phyloP scores from a whole-genome alignment of 208 protist genomes.

The Trypanosoma theileri region DNA sequence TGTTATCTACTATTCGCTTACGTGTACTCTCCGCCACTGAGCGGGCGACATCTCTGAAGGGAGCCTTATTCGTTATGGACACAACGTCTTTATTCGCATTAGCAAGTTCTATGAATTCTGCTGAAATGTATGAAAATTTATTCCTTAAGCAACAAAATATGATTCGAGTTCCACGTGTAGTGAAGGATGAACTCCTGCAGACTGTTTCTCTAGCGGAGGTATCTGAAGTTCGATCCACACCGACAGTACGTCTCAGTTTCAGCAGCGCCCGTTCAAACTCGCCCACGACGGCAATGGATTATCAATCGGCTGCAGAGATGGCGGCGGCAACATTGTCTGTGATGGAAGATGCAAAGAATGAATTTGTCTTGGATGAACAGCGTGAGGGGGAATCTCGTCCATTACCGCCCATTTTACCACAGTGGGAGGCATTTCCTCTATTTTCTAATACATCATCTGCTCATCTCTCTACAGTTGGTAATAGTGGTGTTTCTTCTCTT shows the following conservation, averaged over 20 bases:
- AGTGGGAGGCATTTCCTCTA: conserved; percentile 47
- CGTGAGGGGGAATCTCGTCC: conserved; percentile 39
- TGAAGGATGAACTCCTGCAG: conserved; percentile 42
- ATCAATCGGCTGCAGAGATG: conserved; percentile 31
- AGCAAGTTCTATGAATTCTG: conserved; percentile 31
- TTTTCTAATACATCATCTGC: background rate
- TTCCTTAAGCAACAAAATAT: conserved; percentile 63
- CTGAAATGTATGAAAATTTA: conserved; percentile 44
- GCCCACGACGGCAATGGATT: background rate
- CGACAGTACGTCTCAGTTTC: conserved; percentile 11
- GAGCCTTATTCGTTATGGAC: conserved; percentile 69
- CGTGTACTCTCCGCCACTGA: conserved; percentile 32
- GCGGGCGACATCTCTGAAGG: conserved; percentile 28
- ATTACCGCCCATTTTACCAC: conserved; percentile 33
- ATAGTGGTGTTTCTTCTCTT: background rate
- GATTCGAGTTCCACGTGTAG: conserved; percentile 68
- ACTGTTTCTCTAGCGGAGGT: background rate
- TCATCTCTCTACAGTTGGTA: conserved; percentile 23
- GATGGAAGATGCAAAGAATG: conserved; percentile 55
- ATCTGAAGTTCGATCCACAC: background rate
- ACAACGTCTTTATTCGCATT: conserved; percentile 57
- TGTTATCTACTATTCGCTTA: conserved; percentile 38
- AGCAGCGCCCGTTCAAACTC: conserved; percentile 17
- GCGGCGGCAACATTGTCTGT: conserved; percentile 48
- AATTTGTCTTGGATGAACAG: conserved; percentile 71